Percentiles rank a stretch among this genome's conserved stretches.
phyloP scores from a whole-genome alignment of 2,329 filamentous ascomycete genomes.

The Fusarium clavum region DNA sequence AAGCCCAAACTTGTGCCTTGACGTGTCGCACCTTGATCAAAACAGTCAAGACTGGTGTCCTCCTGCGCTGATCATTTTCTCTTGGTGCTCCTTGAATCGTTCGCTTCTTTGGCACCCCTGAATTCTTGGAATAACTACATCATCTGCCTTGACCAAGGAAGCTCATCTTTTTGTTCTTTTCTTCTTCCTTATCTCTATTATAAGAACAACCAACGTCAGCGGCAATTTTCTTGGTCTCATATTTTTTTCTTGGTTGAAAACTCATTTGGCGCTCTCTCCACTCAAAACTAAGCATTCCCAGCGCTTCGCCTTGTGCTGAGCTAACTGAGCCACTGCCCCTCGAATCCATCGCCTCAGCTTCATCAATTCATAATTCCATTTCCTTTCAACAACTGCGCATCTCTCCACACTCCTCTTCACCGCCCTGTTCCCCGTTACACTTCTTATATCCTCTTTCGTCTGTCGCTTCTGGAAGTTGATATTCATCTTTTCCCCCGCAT shows the following conservation, averaged over 20 bases:
- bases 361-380: constrained; percentile 1
- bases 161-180: not conserved
- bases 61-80: constrained; percentile 34
- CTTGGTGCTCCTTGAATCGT: constrained; percentile 26
- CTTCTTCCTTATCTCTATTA: not conserved
- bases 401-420: constrained; percentile 23
- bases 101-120: constrained; percentile 30
- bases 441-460: constrained; percentile 24
- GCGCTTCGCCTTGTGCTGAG: constrained; percentile 38
- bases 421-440: constrained; percentile 12
- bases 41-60: constrained; percentile 34
- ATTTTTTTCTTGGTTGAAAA: not conserved
- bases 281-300: constrained; percentile 19
- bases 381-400: constrained; percentile 33
- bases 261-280: constrained; percentile 21
- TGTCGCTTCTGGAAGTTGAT: constrained; percentile 31
- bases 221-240: constrained; percentile 2
- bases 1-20: constrained; percentile 34
- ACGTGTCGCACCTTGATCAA: constrained; percentile 42
- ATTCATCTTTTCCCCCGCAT: constrained; percentile 11
- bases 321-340: constrained; percentile 31
- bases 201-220: constrained; percentile 19
- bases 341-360: constrained; percentile 31
- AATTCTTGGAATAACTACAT: constrained; percentile 23
- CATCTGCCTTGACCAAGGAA: not conserved